Conservation (phyloP, 805 yeast species). For the Clavispora asparagi region DNA sequence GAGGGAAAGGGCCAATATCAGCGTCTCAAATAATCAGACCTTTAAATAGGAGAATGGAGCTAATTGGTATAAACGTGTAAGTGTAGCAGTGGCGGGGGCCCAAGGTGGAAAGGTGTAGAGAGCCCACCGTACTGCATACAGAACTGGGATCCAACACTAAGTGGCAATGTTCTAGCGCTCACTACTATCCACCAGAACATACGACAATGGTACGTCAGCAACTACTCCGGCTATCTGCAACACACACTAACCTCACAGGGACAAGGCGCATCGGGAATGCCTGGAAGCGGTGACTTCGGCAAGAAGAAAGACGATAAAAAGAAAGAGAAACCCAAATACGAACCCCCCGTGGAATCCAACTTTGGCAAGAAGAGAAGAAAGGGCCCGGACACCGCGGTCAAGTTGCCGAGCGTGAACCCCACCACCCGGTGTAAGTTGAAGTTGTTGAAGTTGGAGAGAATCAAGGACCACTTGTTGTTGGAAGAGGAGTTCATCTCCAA, state of each 20-base stretch:
- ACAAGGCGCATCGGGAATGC: slow-evolving; percentile 53
- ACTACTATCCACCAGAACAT: neutral
- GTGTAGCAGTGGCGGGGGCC: no score
- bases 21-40: no score
- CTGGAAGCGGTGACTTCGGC: slow-evolving; percentile 42
- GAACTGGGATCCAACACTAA: neutral
- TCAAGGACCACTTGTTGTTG: slow-evolving; percentile 88
- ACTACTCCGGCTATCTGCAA: neutral
- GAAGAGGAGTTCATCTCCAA: slow-evolving; percentile 96
- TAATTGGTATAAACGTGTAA: no score
- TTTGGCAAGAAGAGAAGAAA: slow-evolving; percentile 90
- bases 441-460: slow-evolving; percentile 87
- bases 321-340: slow-evolving; percentile 92
- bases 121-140: neutral
- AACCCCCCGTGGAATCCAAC: slow-evolving; percentile 95
- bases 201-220: neutral
- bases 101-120: no score
- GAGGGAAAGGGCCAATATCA: no score
- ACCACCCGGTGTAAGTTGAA: slow-evolving; percentile 91
- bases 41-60: no score
- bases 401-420: slow-evolving; percentile 84
- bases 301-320: slow-evolving; percentile 55
- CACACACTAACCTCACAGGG: slow-evolving; percentile 31
- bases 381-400: slow-evolving; percentile 83
- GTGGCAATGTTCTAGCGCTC: slow-evolving; percentile 12